Percentiles rank a stretch among this genome's conserved stretches.
These are phyloP conservation scores for Talaromyces sp. DNA, from an alignment of 2,329 filamentous ascomycete species.

Conservation along the genomic window DNA sequence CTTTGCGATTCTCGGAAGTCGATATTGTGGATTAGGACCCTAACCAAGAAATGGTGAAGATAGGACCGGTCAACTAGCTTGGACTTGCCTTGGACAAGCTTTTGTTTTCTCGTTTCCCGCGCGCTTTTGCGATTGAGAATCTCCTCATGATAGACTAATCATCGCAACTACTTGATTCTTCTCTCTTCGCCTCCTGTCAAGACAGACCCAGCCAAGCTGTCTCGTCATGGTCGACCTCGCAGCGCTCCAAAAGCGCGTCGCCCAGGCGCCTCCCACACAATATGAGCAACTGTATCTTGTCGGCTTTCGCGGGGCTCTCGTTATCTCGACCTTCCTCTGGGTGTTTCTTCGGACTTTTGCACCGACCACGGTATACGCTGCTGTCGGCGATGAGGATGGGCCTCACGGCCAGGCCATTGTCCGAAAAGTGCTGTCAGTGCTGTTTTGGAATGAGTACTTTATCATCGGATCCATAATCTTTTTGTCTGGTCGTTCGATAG, in stretches of 20 bases:
- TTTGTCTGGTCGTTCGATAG: constrained; percentile 38
- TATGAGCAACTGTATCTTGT: constrained; percentile 22
- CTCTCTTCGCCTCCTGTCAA: not conserved
- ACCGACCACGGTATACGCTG: constrained; percentile 34
- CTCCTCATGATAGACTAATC: not conserved
- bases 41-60: not conserved
- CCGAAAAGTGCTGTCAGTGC: constrained; percentile 39
- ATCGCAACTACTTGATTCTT: not conserved
- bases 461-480: constrained; percentile 43
- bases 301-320: constrained; percentile 25
- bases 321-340: constrained; percentile 40
- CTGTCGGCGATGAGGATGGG: constrained; percentile 26
- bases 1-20: not conserved
- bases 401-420: constrained; percentile 36
- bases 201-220: not conserved
- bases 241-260: constrained; percentile 4
- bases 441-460: constrained; percentile 42
- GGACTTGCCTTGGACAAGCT: not conserved
- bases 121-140: not conserved
- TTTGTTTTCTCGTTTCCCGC: not conserved
- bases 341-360: constrained; percentile 42
- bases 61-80: not conserved
- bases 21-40: not conserved
- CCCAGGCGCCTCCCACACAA: constrained; percentile 24
- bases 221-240: not conserved